phyloP scores from a whole-genome alignment of 163 green algal genomes.

The Trebouxiophyceae sp. region DNA sequence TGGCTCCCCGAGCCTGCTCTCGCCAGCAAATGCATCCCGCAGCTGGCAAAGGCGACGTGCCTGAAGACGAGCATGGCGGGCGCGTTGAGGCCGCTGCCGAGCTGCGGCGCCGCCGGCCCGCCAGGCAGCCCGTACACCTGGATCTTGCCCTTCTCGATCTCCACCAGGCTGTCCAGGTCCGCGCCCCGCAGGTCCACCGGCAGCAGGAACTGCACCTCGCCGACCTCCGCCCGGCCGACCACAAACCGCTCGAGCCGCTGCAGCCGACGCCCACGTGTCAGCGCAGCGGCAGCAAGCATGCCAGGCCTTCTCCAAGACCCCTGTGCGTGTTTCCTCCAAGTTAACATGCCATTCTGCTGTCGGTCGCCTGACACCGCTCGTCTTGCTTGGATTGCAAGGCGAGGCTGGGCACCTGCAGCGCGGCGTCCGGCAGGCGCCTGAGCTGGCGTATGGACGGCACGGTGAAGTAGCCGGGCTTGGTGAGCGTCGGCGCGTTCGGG shows the following conservation, averaged over 20 bases:
- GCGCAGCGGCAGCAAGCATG: neutral
- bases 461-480: slow-evolving; percentile 17
- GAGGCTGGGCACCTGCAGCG: slow-evolving; percentile 10
- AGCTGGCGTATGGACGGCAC: slow-evolving; percentile 14
- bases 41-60: no score
- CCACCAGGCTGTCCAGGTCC: slow-evolving; percentile 20
- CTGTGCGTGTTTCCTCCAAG: neutral
- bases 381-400: no score
- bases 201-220: slow-evolving; percentile 31
- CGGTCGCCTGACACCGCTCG: no score
- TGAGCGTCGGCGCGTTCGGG: slow-evolving; percentile 12
- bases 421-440: slow-evolving; percentile 10
- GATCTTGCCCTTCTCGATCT: slow-evolving; percentile 26
- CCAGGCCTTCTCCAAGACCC: neutral
- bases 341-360: no score
- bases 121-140: slow-evolving; percentile 14
- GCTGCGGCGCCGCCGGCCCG: neutral
- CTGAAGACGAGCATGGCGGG: slow-evolving; percentile 31
- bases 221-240: slow-evolving; percentile 15
- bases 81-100: slow-evolving; percentile 25
- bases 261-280: neutral
- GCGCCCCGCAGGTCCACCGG: slow-evolving; percentile 22
- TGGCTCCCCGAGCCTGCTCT: no score
- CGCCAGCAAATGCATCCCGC: no score
- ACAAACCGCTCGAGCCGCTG: slow-evolving; percentile 21